These are phyloP conservation scores for Pachyrhizus erosus DNA, from an alignment of 306 rosid genomes.

Conservation along the genomic window DNA sequence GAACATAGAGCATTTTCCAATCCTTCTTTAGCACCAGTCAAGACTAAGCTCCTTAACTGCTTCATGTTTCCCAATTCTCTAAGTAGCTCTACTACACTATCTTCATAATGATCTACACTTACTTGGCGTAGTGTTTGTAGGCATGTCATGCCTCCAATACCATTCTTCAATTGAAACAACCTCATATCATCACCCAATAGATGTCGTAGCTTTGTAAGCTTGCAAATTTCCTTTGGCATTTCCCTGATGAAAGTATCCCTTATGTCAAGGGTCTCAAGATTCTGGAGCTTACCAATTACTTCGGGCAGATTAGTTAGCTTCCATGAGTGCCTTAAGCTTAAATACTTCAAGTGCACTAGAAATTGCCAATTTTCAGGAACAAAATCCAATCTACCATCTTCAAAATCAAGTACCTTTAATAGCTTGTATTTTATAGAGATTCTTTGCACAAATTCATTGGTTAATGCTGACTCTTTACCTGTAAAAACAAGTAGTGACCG, in stretches of 20 bases:
- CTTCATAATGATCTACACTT: no score
- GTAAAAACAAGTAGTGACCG: not conserved
- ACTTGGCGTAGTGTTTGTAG: not conserved
- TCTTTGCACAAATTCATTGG: not conserved
- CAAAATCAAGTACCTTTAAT: slow-evolving; percentile 35
- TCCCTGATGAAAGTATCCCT: not conserved
- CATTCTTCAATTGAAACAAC: not conserved
- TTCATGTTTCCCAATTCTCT: not conserved
- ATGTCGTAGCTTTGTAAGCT: not conserved
- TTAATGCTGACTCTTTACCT: not conserved
- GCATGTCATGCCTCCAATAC: not conserved
- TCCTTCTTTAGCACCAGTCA: not conserved
- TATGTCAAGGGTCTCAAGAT: not conserved
- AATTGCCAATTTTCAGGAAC: not conserved
- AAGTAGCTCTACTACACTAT: not conserved
- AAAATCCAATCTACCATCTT: not conserved
- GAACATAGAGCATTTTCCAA: not conserved
- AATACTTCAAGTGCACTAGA: slow-evolving; percentile 28
- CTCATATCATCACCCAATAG: not conserved
- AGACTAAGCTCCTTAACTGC: not conserved
- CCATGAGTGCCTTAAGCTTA: not conserved
- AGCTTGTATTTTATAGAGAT: not conserved
- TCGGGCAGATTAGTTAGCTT: not conserved
- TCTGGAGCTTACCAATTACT: not conserved
- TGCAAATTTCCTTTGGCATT: not conserved